phyloP scores from a whole-genome alignment of 306 rosid genomes.

The Quercus berberidifolia region DNA sequence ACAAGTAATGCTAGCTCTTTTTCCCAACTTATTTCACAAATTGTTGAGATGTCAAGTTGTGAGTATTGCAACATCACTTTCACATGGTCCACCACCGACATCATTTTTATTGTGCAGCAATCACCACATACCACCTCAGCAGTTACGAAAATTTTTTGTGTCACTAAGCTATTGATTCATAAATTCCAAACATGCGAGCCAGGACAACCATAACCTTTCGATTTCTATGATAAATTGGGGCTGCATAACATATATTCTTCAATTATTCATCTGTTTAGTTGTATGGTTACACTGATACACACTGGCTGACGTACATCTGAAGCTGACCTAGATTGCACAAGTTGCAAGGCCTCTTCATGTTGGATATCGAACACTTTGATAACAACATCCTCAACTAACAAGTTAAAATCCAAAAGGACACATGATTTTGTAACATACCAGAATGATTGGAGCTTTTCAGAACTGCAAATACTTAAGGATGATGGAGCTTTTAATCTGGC shows the following conservation, averaged over 20 bases:
- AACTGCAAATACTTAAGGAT: too few species aligned
- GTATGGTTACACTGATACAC: constrained; percentile 16
- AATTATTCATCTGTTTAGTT: constrained; percentile 11
- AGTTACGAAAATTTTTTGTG: too few species aligned
- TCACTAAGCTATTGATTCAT: neutral
- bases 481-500: too few species aligned
- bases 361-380: constrained; percentile 76
- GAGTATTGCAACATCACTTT: too few species aligned
- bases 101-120: too few species aligned
- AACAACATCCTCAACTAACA: constrained; percentile 82
- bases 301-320: neutral
- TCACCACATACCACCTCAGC: too few species aligned
- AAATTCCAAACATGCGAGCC: neutral
- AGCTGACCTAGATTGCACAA: constrained; percentile 30
- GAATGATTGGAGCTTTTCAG: too few species aligned
- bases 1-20: neutral
- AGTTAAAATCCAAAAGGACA: constrained; percentile 5
- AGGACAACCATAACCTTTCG: neutral
- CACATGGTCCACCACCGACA: too few species aligned
- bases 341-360: constrained; percentile 71
- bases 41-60: too few species aligned
- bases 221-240: constrained; percentile 7
- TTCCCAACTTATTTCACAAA: too few species aligned
- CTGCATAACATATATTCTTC: constrained; percentile 9
- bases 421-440: neutral